phyloP scores from a whole-genome alignment of 352 stramenopile genomes.

The Pythium scleroteichum region DNA sequence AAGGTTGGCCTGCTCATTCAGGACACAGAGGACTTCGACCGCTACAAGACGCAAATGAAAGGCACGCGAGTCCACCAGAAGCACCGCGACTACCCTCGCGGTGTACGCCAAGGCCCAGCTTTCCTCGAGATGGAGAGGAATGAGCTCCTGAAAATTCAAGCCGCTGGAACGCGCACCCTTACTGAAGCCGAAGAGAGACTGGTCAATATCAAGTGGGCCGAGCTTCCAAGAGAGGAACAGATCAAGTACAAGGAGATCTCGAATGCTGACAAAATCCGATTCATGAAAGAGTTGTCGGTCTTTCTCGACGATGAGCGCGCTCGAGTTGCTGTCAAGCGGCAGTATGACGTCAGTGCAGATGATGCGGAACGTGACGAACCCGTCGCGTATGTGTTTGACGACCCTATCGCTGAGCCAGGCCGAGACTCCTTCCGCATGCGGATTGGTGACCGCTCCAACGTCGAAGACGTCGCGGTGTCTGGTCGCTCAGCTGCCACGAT shows the following conservation, averaged over 20 bases:
- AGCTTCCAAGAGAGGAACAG: conserved; percentile 50
- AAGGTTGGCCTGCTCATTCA: conserved; percentile 68
- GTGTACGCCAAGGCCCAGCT: conserved; percentile 56
- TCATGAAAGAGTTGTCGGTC: conserved; percentile 44
- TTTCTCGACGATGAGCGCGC: conserved; percentile 59
- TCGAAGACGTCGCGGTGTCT: conserved; percentile 13
- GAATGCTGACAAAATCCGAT: conserved; percentile 52
- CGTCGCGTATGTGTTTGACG: conserved; percentile 77
- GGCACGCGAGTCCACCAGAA: conserved; percentile 52
- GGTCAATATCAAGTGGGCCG: conserved; percentile 37
- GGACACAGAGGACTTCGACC: conserved; percentile 70
- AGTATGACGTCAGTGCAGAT: conserved; percentile 39
- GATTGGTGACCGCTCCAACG: conserved; percentile 41
- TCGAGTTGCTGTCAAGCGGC: conserved; percentile 43
- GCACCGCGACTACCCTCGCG: conserved; percentile 51
- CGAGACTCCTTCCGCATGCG: conserved; percentile 68
- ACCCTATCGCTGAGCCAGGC: conserved; percentile 68
- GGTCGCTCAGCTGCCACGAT: conserved; percentile 72
- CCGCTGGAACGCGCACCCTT: conserved; percentile 19
- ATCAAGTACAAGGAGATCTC: conserved; percentile 43
- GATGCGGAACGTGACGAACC: conserved; percentile 36
- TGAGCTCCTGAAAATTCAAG: conserved; percentile 32
- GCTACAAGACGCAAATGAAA: conserved; percentile 49
- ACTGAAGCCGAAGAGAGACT: conserved; percentile 31
- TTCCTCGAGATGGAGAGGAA: conserved; percentile 75